Evolutionary conservation across 768 basidiomycete genomes (phyloP), one percentile per base, ranked within the genome.

Genomic region (Leccinellum luteum): DNA sequence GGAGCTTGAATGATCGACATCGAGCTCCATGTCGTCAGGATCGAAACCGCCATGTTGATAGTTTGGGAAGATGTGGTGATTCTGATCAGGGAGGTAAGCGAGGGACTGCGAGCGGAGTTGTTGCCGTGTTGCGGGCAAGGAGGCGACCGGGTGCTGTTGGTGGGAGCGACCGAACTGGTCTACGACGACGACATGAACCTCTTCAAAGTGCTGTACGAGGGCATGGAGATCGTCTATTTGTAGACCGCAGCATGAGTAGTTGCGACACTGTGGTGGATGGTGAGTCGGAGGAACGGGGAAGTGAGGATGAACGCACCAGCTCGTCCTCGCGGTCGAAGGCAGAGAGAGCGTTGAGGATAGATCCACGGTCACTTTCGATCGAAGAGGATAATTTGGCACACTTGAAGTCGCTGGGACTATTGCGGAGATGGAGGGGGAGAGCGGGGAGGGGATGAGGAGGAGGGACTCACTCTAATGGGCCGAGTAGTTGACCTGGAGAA

Each of bases 131-230:
- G 57, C 77, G 70, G 64, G 81, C 73, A 61, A 77, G 66, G 61
- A 21, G 3, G 61, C 45, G 47, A 62, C 54, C 13, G 63, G 64
- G 59, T 64, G 45, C 30, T 66, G 69, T n/a, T 68, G 70, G 12
- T 80, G 74, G 12, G 69, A 62, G 14, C 66, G 75, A 17, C 69
- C 70, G 32, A 70, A 74, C n/a, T 78, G 74, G 60, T 81, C 77
- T 44, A 87, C 69, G 57, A 92, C 85, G 67, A 90, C 81, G 69
- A 95, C 89, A 69, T 96, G 94, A 48, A 86, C 85, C 58, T 93
- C 89, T 67, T 96, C 94, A 62, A 95, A 94, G 68, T 96, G 94
- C 72, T 95, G 92, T 3, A 96, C 81, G 12, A 96, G 85, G 3
- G 91, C 88, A 59, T 91, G 89, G 0, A 91, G 80, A 65, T 91